These are phyloP conservation scores for Xylariomycetidae sp. DNA, from an alignment of 2,329 filamentous ascomycete genomes.

Conservation along the genomic window DNA sequence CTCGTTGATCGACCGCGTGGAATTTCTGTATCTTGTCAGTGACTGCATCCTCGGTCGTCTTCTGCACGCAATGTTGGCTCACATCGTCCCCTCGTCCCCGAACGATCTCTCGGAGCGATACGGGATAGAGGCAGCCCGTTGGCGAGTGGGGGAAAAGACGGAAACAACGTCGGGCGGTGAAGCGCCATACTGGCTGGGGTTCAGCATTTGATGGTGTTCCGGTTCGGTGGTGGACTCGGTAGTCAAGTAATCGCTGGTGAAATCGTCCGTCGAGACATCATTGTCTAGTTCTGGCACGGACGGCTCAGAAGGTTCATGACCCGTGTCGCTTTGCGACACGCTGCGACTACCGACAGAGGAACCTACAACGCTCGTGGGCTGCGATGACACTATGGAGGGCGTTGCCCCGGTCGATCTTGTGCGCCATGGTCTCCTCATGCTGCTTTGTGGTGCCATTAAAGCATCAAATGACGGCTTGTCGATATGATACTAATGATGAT, in stretches of 20 bases:
- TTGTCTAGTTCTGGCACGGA: conserved; percentile 23
- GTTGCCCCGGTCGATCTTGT: conserved; percentile 8
- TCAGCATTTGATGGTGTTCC: conserved; percentile 4
- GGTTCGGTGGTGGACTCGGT: conserved; percentile 19
- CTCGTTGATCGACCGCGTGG: conserved; percentile 45
- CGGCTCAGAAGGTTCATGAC: conserved; percentile 17
- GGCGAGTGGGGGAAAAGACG: conserved; percentile 37
- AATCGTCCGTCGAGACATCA: conserved; percentile 25
- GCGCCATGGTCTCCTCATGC: conserved; percentile 9
- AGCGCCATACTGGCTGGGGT: conserved; percentile 1
- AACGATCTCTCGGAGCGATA: conserved; percentile 31
- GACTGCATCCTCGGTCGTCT: not conserved
- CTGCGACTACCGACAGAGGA: conserved; percentile 19
- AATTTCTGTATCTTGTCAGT: conserved; percentile 19
- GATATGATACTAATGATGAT: no score
- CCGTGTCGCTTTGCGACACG: conserved; percentile 10
- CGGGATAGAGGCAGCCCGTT: conserved; percentile 30
- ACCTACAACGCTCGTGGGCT: conserved; percentile 17
- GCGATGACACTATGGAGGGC: conserved; percentile 19
- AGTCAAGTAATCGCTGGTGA: conserved; percentile 25
- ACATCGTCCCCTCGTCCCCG: conserved; percentile 35
- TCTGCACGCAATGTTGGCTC: conserved; percentile 21
- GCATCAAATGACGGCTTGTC: no score
- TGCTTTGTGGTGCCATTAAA: conserved; percentile 14
- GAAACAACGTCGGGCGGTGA: conserved; percentile 35